Percentiles rank a stretch among this genome's conserved stretches.
phyloP scores from a whole-genome alignment of 805 yeast species.

The Cyberlindnera euphorbiiphila region DNA sequence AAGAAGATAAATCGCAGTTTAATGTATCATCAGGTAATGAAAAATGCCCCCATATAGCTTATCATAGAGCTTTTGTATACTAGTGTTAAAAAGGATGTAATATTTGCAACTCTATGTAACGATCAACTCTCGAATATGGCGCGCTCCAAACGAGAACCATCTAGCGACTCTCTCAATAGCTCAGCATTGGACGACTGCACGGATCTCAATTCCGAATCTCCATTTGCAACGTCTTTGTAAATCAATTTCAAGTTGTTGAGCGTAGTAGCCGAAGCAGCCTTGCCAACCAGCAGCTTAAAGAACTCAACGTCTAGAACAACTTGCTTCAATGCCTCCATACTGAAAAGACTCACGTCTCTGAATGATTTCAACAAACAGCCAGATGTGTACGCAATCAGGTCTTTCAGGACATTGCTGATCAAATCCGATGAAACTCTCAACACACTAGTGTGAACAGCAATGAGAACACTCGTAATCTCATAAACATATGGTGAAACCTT shows the following conservation, averaged over 20 bases:
- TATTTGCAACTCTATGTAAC: not conserved
- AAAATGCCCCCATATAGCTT: not conserved
- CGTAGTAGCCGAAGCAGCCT: constrained; percentile 15
- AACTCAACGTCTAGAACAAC: constrained; percentile 52
- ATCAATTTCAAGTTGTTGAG: constrained; percentile 22
- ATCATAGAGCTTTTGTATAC: too few relatives aligned
- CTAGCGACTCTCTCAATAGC: constrained; percentile 16
- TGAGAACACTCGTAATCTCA: constrained; percentile 44
- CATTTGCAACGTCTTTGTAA: constrained; percentile 19
- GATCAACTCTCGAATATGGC: constrained; percentile 20
- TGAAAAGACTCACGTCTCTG: constrained; percentile 42
- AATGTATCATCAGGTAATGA: not conserved
- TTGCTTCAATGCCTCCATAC: constrained; percentile 47
- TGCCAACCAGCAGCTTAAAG: constrained; percentile 33
- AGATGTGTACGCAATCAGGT: constrained; percentile 38
- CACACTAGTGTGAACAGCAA: constrained; percentile 50
- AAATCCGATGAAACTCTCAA: constrained; percentile 44
- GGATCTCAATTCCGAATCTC: constrained; percentile 9
- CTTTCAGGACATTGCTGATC: constrained; percentile 41
- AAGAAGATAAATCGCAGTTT: constrained; percentile 26
- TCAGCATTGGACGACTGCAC: constrained; percentile 13
- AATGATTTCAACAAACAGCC: constrained; percentile 34
- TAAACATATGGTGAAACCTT: constrained; percentile 45
- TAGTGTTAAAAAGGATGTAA: not conserved
- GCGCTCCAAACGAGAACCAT: constrained; percentile 22